Base-by-base conservation (phyloP, 164 flowering plant species). In the Aristolochia fimbriata region DNA sequence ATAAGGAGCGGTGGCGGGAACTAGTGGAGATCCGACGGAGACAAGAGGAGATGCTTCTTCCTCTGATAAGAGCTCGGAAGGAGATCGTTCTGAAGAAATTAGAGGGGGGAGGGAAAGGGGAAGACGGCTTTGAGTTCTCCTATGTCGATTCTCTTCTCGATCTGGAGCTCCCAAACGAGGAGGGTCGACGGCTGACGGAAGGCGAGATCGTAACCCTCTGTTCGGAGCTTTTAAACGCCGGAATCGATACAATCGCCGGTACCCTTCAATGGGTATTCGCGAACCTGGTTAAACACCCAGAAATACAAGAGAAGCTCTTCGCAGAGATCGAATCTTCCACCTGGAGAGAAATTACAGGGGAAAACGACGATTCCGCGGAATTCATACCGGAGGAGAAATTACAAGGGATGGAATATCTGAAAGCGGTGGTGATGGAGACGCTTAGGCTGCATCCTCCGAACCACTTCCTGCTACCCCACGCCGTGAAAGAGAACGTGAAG, bases 361-460 rank as follows among this genome's bases (percentile, higher is more conserved):
- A 31, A 31, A 7, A 31, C 3, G 37, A 31, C 3, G 7, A 31
- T 31, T 7, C 3, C 37, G 37, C 37, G 3, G 66, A 33, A 4
- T 68, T 66, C 31, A 56, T 73, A 3, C 25, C 54, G 24, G 80
- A 71, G 51, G 78, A 70, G 2, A 72, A 77, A 15, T 27, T 74
- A 63, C 55, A 59, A 30, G 70, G 68, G 65, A 51, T 74, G 73
- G 52, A 66, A 1, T 74, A 70, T 55, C 51, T 74, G 64, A 74
- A 67, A 51, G 81, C 80, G 1, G 80, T 77, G 63, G 52, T 80
- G 2, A 30, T 75, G 69, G 81, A 80, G 30, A 67, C 65, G 0
- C 51, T 80, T 10, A 49, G 81, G 61, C 57, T 73, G 11, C 83
- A 80, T 63, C 79, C 81, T 0, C 76, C 78, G 2, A 70, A 51